A percentile compares a stretch with the other conserved stretches of the same genome.
Conservation (phyloP, 2,329 filamentous ascomycete species). For the Dactylellina parvicollis region DNA sequence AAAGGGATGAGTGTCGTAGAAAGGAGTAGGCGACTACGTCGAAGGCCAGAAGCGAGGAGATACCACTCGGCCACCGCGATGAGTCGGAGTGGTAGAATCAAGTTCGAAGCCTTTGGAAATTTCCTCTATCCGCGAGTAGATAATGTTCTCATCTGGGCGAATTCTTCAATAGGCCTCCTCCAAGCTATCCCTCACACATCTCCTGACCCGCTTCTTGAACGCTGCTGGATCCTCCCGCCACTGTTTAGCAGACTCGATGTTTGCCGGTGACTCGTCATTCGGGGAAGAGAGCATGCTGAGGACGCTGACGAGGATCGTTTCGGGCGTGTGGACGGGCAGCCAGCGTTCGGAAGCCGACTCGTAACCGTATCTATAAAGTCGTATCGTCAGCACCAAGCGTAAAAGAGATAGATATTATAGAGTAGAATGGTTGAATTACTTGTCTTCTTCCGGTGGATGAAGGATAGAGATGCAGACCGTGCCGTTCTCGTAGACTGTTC, state of each 20-base stretch:
- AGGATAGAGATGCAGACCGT: slow-evolving; percentile 96
- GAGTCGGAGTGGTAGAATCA: no score
- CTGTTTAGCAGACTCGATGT: slow-evolving; percentile 89
- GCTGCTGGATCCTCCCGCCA: slow-evolving; percentile 82
- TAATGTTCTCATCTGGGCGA: not conserved
- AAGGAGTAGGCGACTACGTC: not conserved
- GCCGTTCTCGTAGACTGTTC: slow-evolving; percentile 79
- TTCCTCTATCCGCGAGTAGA: no score
- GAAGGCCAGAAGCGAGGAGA: no score
- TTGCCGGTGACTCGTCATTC: slow-evolving; percentile 94
- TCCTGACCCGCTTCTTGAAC: slow-evolving; percentile 80
- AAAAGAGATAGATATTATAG: not conserved
- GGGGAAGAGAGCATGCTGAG: slow-evolving; percentile 92
- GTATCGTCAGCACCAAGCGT: slow-evolving; percentile 18
- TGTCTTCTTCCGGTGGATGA: slow-evolving; percentile 92
- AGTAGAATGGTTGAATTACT: slow-evolving; percentile 63
- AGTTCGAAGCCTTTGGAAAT: no score
- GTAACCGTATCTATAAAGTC: slow-evolving; percentile 73
- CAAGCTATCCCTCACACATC: slow-evolving; percentile 81
- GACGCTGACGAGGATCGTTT: slow-evolving; percentile 90
- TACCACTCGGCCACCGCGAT: no score
- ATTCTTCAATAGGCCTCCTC: slow-evolving; percentile 66
- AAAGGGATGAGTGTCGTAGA: not conserved
- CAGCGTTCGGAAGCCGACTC: slow-evolving; percentile 89
- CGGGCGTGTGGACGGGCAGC: slow-evolving; percentile 92